Conservation (phyloP, 108 stramenopile species). For the Skeletonema potamos region DNA sequence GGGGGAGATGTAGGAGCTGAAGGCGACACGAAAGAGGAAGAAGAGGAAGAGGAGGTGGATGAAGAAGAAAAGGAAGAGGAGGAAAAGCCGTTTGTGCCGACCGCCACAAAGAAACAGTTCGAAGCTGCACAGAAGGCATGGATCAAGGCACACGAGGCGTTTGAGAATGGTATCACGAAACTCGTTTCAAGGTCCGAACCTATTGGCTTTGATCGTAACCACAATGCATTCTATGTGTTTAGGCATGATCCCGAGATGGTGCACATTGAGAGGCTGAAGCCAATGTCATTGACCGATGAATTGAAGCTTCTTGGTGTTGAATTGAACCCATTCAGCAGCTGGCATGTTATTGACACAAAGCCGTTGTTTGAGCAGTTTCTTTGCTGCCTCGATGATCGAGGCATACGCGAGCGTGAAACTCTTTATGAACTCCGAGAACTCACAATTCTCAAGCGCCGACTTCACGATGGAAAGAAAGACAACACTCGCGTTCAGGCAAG, state of each 20-base stretch:
- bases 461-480: conserved; percentile 73
- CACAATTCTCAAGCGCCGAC: conserved; percentile 47
- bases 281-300: conserved; percentile 36
- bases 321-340: conserved; percentile 54
- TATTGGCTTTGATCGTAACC: conserved; percentile 72
- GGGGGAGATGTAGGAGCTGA: conserved; percentile 25
- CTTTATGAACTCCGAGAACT: conserved; percentile 41
- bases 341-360: conserved; percentile 76
- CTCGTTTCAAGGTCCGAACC: conserved; percentile 71
- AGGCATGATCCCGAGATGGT: conserved; percentile 70
- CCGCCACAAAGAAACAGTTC: conserved; percentile 61
- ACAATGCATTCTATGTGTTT: conserved; percentile 73
- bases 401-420: conserved; percentile 68
- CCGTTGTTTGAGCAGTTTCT: conserved; percentile 66
- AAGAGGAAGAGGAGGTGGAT: conserved; percentile 3
- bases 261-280: conserved; percentile 58
- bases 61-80: conserved; percentile 16
- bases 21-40: conserved; percentile 11
- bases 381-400: conserved; percentile 69
- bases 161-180: conserved; percentile 65
- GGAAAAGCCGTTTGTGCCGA: conserved; percentile 41
- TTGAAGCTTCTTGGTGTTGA: conserved; percentile 36
- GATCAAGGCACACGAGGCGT: conserved; percentile 69
- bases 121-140: conserved; percentile 52
- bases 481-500: conserved; percentile 36